Conservation (phyloP, 805 yeast genomes). For the Cyberlindnera xishuangbannaensis region DNA sequence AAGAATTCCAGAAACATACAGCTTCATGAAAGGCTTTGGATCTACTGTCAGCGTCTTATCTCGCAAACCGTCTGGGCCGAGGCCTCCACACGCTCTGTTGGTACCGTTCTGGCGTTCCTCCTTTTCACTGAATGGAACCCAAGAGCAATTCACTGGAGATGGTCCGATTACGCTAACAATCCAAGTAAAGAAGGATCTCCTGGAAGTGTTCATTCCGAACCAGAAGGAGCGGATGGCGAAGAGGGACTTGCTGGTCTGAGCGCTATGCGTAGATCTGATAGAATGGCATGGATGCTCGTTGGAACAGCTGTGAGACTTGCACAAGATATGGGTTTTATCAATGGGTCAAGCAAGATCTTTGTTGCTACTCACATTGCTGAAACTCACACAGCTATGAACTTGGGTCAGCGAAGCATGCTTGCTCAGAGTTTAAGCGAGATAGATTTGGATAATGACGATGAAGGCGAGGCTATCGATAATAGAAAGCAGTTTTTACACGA, state of each 20-base stretch:
- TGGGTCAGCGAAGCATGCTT: conserved; percentile 74
- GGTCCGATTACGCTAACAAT: conserved; percentile 69
- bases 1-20: conserved; percentile 41
- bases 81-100: conserved; percentile 80
- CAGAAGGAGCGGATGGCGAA: conserved; percentile 27
- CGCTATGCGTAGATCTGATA: conserved; percentile 79
- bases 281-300: conserved; percentile 92
- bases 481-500: conserved; percentile 26
- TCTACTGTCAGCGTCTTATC: conserved; percentile 71
- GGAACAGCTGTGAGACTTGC: conserved; percentile 85
- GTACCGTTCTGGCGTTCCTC: conserved; percentile 79
- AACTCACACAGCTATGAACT: conserved; percentile 72
- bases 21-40: conserved; percentile 79
- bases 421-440: conserved; percentile 66
- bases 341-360: conserved; percentile 64
- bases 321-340: conserved; percentile 79
- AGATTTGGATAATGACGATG: conserved; percentile 42
- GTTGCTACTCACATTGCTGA: conserved; percentile 84
- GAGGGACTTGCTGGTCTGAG: conserved; percentile 67
- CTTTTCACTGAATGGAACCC: conserved; percentile 95
- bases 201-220: background rate
- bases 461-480: conserved; percentile 22
- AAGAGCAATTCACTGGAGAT: conserved; percentile 83
- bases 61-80: conserved; percentile 94
- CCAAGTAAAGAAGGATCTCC: conserved; percentile 5